Base-by-base conservation (phyloP, 1,139 yeast species). In the Kodamaea plutei region DNA sequence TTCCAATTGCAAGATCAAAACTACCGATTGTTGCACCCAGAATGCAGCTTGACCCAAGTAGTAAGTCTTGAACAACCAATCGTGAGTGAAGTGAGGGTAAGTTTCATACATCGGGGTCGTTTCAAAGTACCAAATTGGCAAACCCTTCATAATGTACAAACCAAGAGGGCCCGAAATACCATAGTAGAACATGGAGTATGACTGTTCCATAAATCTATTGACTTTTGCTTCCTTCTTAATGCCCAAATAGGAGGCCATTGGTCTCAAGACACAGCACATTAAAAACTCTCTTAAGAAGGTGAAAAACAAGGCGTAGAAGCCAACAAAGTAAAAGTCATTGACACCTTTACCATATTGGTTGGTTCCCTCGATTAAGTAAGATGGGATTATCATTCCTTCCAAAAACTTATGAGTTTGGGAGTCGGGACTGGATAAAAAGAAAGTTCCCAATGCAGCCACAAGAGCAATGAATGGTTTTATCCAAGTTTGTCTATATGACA, bases 11-110 rank as follows among this genome's bases (percentile, higher is more conserved):
- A 93, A 67, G 34, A 79, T 61, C 40, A 91, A 67, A 16, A 91
- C 82, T 25, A 84, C 77, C 1, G 93, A 81, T 60, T 91, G 98
- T 62, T 91, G 99, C 11, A 88, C 79, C 99, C 99, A 91, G 58
- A 87, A 91, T 2, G 96, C 84, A 5, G 97, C 96, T 63, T 91
- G 98, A 23, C 87, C 79, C 43, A 91, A 67, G 57, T 91, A 93
- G 54, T 83, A 93, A 11, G 78, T 54, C 62, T 91, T 91, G 63
- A 84, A 84, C 39, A 71, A 64, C 39, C 68, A 70, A 36, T 76
- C 80, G 52, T 84, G 88, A 22, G 83, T 70, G 40, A 74, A 69
- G 61, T 93, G 97, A 8, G 98, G 98, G 54, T 83, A 91, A 19
- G 73, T 64, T 34, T 60, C 70, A 56, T 87, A 91, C 64, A 91